Evolutionary conservation across 768 basidiomycete species (phyloP).

Genomic region (Nidularia pulvinata): DNA sequence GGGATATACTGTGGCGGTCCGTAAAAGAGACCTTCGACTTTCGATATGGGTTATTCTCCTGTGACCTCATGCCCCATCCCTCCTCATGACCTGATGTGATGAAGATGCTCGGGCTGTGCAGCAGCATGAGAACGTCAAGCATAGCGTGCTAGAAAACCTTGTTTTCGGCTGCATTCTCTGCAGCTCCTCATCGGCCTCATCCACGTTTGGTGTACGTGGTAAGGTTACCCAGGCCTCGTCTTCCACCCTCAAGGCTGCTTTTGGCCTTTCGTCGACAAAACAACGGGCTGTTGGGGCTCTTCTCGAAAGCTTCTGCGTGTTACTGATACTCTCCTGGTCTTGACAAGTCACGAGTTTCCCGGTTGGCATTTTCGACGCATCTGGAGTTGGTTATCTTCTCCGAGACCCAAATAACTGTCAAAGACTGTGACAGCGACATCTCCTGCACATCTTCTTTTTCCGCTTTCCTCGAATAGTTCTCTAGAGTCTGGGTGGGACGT

Average conservation of each 20-base stretch:
- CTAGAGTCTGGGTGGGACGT: too few relatives aligned
- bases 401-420: too few relatives aligned
- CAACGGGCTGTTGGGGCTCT: not conserved
- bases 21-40: not conserved
- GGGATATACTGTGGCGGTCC: not conserved
- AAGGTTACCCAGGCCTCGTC: not conserved
- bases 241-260: not conserved
- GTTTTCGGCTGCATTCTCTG: constrained; percentile 1
- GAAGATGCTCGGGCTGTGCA: not conserved
- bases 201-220: not conserved
- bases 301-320: not conserved
- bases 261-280: not conserved
- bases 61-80: not conserved
- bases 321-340: too few relatives aligned
- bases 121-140: not conserved
- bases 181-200: not conserved
- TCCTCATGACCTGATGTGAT: not conserved
- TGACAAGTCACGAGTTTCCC: too few relatives aligned
- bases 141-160: not conserved
- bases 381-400: too few relatives aligned
- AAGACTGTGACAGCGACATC: too few relatives aligned
- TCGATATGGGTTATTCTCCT: not conserved
- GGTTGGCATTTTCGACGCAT: too few relatives aligned
- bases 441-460: too few relatives aligned
- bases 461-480: too few relatives aligned